Evolutionary conservation across 2,329 filamentous ascomycete species (phyloP).

Genomic region (Esteya vermicola): DNA sequence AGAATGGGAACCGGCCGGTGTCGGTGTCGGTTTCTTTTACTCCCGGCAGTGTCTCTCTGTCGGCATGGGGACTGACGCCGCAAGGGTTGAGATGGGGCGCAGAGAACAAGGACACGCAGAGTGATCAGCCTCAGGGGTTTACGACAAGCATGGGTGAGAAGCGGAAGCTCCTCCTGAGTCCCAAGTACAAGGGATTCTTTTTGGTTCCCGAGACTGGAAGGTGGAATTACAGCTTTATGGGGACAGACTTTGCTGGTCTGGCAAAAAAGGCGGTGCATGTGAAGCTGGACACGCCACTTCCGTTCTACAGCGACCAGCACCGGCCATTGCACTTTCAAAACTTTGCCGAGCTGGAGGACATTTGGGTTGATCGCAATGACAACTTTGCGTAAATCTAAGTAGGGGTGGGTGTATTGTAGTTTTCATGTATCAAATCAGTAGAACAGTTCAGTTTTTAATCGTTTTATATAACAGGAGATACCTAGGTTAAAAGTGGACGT

Average conservation of each 20-base stretch:
- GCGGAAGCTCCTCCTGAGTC: slow-evolving; percentile 82
- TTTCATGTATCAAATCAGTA: too few relatives aligned
- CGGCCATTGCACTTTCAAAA: slow-evolving; percentile 91
- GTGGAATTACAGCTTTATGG: slow-evolving; percentile 99
- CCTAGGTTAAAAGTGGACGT: too few relatives aligned
- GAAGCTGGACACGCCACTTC: slow-evolving; percentile 78
- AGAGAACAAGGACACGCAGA: slow-evolving; percentile 85
- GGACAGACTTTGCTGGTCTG: slow-evolving; percentile 69
- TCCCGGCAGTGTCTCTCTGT: slow-evolving; percentile 85
- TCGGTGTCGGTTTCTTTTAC: slow-evolving; percentile 96
- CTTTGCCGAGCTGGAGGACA: slow-evolving; percentile 93
- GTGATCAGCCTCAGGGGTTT: slow-evolving; percentile 90
- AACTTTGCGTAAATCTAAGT: slow-evolving; percentile 68
- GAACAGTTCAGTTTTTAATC: too few relatives aligned
- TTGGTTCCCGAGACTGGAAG: slow-evolving; percentile 76
- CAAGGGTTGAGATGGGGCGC: slow-evolving; percentile 93
- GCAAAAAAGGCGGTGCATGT: slow-evolving; percentile 88
- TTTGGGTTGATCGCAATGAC: slow-evolving; percentile 85
- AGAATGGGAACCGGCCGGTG: slow-evolving; percentile 70
- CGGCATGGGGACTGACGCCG: slow-evolving; percentile 85
- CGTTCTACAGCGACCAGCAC: slow-evolving; percentile 88
- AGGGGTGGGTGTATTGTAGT: too few relatives aligned
- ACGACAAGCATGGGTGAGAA: slow-evolving; percentile 86
- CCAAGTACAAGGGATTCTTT: slow-evolving; percentile 93
- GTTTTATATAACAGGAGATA: too few relatives aligned